Percentiles rank a stretch among this genome's conserved stretches.
These are phyloP conservation scores for Maudiozyma humilis DNA, from an alignment of 1,139 yeast genomes.

Conservation along the genomic window DNA sequence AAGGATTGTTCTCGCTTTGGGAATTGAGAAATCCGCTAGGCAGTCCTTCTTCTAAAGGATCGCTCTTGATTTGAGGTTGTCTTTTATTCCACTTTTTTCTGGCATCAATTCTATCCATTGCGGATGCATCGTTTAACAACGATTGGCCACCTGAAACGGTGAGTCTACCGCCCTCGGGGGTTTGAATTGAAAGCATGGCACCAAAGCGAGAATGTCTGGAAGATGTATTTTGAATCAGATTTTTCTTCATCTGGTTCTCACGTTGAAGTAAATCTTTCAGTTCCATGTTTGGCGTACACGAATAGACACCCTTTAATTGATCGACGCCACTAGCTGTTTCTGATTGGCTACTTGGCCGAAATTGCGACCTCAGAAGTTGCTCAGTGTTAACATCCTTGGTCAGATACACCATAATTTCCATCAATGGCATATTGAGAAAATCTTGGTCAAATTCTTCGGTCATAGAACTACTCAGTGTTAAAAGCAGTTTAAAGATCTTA, in stretches of 20 bases:
- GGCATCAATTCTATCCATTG: constrained; percentile 55
- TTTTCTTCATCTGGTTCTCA: constrained; percentile 48
- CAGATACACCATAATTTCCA: constrained; percentile 64
- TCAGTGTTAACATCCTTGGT: constrained; percentile 43
- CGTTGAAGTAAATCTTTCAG: constrained; percentile 48
- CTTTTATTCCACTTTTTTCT: constrained; percentile 59
- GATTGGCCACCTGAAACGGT: constrained; percentile 76
- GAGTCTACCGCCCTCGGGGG: constrained; percentile 47
- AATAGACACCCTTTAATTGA: neutral
- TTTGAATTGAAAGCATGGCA: constrained; percentile 63
- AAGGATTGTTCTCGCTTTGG: constrained; percentile 24
- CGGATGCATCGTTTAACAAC: constrained; percentile 38
- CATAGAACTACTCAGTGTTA: constrained; percentile 59
- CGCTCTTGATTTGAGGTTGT: constrained; percentile 37
- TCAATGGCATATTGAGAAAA: constrained; percentile 51
- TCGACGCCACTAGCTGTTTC: neutral
- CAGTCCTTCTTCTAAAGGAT: constrained; percentile 36
- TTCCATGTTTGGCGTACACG: constrained; percentile 28
- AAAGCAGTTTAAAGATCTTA: constrained; percentile 61
- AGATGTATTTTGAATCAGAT: constrained; percentile 45
- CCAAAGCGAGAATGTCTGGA: constrained; percentile 91
- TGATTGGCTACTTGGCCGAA: neutral
- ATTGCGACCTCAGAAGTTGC: neutral
- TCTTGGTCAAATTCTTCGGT: constrained; percentile 56
- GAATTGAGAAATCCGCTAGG: constrained; percentile 27